A percentile compares a stretch with the other conserved stretches of the same genome.
phyloP scores from a whole-genome alignment of 1,284 basidiomycete species.

The Cutaneotrichosporon cavernicola region DNA sequence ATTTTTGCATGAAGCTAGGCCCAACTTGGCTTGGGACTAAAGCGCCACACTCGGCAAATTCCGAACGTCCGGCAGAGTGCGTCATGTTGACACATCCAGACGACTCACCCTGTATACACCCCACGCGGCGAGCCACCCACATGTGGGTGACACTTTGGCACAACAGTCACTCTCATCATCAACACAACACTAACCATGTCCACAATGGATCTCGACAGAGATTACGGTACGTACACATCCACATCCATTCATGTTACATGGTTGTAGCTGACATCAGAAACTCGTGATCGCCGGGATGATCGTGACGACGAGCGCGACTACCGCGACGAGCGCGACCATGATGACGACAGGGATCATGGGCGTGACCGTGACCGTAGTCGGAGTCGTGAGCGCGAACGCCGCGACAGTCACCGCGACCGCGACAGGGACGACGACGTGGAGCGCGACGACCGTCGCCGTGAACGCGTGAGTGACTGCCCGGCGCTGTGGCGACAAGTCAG shows the following conservation, averaged over 20 bases:
- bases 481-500: not conserved
- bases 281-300: constrained; percentile 3
- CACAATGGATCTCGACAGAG: constrained; percentile 4
- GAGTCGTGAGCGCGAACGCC: constrained; percentile 14
- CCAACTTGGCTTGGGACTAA: not conserved
- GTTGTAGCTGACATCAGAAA: not conserved
- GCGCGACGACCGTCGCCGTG: constrained; percentile 10
- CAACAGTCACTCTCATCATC: not conserved
- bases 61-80: not conserved
- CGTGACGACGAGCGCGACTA: constrained; percentile 6
- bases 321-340: not conserved
- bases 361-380: constrained; percentile 4
- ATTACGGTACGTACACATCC: not conserved
- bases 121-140: no score
- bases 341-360: not conserved
- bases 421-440: constrained; percentile 1
- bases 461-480: not conserved
- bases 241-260: not conserved
- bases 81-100: constrained; percentile 9
- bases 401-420: constrained; percentile 11
- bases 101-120: not conserved
- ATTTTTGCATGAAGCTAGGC: not conserved
- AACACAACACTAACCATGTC: not conserved
- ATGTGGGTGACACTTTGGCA: no score
- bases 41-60: constrained; percentile 21